A percentile compares a stretch with the other conserved stretches of the same genome.
These are phyloP conservation scores for Hydnum rufescens DNA, from an alignment of 768 basidiomycete species.

Conservation along the genomic window DNA sequence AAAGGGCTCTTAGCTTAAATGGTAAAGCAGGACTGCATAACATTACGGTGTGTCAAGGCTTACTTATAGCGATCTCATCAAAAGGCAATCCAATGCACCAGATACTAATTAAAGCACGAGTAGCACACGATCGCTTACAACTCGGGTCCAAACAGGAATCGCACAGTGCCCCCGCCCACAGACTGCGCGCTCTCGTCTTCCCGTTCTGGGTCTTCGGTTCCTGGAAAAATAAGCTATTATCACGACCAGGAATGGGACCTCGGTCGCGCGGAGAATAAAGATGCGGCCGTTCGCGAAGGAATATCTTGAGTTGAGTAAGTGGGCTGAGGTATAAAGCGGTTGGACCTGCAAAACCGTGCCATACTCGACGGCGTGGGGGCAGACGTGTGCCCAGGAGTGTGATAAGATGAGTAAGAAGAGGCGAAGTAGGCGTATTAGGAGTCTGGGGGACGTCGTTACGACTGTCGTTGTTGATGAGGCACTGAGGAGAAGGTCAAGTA, in stretches of 20 bases:
- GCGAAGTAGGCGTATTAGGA: constrained; percentile 54
- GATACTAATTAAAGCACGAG: too few relatives aligned
- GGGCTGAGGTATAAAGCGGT: constrained; percentile 9
- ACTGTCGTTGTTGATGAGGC: constrained; percentile 21
- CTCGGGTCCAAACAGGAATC: constrained; percentile 57
- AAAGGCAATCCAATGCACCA: too few relatives aligned
- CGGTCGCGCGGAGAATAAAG: constrained; percentile 28
- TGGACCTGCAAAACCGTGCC: constrained; percentile 14
- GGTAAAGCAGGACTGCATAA: too few relatives aligned
- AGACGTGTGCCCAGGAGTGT: too few relatives aligned
- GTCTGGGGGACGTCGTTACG: constrained; percentile 37
- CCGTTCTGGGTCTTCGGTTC: neutral
- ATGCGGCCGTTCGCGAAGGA: constrained; percentile 60
- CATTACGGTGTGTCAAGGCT: too few relatives aligned
- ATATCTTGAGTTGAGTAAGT: constrained; percentile 66
- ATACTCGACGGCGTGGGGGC: constrained; percentile 12
- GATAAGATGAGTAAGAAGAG: too few relatives aligned
- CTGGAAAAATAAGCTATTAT: neutral
- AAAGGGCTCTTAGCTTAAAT: too few relatives aligned
- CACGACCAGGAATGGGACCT: constrained; percentile 23
- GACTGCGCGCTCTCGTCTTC: too few relatives aligned
- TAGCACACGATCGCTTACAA: too few relatives aligned
- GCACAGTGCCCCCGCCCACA: too few relatives aligned
- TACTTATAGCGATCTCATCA: too few relatives aligned
- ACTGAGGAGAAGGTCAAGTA: constrained; percentile 58